Percentiles rank a stretch among this genome's conserved stretches.
Conservation (phyloP, 345 rosid species). For the Pugionium cornutum region DNA sequence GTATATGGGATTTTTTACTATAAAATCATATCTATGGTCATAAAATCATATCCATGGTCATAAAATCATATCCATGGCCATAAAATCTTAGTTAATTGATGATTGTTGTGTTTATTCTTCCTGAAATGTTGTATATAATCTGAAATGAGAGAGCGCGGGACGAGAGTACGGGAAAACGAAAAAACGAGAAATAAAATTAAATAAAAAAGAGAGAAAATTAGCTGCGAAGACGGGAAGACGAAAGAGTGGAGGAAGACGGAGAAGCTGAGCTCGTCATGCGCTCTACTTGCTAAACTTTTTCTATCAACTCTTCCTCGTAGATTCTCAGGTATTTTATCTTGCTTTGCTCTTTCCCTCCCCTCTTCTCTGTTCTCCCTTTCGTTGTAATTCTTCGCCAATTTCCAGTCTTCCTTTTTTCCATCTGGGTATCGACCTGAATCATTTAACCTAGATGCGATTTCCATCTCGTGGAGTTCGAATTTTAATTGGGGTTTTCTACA, state of each 20-base stretch:
- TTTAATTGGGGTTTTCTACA: constrained; percentile 14
- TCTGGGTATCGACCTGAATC: constrained; percentile 27
- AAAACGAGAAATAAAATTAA: constrained; percentile 11
- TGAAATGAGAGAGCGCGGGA: constrained; percentile 45
- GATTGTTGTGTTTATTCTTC: not conserved
- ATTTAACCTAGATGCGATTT: constrained; percentile 34
- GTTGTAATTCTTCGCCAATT: constrained; percentile 12
- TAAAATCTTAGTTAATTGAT: constrained; percentile 12
- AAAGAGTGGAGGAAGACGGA: constrained; percentile 32
- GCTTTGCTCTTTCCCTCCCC: not conserved
- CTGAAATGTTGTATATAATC: constrained; percentile 20
- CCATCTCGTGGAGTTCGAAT: constrained; percentile 17
- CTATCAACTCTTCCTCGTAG: constrained; percentile 1
- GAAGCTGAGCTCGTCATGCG: constrained; percentile 24
- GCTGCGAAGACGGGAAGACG: constrained; percentile 30
- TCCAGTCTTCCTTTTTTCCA: constrained; percentile 20
- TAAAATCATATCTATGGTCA: no score
- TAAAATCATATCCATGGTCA: not conserved
- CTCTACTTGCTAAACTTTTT: constrained; percentile 27
- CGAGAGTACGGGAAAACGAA: constrained; percentile 12
- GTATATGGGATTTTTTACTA: no score
- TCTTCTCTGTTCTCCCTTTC: not conserved
- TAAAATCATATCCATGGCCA: constrained; percentile 21
- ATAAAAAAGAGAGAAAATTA: not conserved
- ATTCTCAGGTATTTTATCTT: constrained; percentile 31